Evolutionary conservation across 371 early-diverging fungal species (phyloP), one percentile per base, ranked within the genome.

Genomic region (Mycotypha africana): DNA sequence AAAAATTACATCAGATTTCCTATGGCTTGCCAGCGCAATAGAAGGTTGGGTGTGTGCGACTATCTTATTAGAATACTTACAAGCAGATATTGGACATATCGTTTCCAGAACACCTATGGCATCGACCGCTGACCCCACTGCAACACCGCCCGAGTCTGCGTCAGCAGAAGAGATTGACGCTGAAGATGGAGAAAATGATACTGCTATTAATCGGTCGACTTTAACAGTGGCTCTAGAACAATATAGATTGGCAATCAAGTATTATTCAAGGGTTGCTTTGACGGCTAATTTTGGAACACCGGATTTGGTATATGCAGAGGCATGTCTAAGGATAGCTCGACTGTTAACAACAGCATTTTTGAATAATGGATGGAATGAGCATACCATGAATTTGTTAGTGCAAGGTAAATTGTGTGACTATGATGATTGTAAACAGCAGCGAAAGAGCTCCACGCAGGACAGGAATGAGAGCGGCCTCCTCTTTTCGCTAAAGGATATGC

Each of bases 11-110:
- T 65, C 70, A 3, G 92, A 92, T 57, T 85, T 70, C 58, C 59
- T 86, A 38, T 92, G 92, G 92, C 76, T 82, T 15, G 90, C 78
- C 24, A 78, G 87, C 34, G 82, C 90, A 0, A 65, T 85, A 60
- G 92, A 92, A 60, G 85, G 87, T 2, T 62, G 82, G 15, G 78
- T 78, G 25, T 79, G 82, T 45, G 84, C 88, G 0, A 71, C 74
- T 37, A 59, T 86, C 2, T 51, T 89, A 12, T 45, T 79, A 23
- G 76, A 78, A 4, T 67, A 77, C 52, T 63, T 81, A 15, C 81
- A 81, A 40, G 74, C 79, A 5, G 87, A 85, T 43, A 54, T 81
- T 24, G 77, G 84, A 50, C 56, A 56, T 35, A 56, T 56, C 41
- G 49, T 56, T 24, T 48, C 55, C 16, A 48, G 55, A 30, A 38